Conservation (phyloP, 257 asterid species). For the Solanum bulbocastanum region DNA sequence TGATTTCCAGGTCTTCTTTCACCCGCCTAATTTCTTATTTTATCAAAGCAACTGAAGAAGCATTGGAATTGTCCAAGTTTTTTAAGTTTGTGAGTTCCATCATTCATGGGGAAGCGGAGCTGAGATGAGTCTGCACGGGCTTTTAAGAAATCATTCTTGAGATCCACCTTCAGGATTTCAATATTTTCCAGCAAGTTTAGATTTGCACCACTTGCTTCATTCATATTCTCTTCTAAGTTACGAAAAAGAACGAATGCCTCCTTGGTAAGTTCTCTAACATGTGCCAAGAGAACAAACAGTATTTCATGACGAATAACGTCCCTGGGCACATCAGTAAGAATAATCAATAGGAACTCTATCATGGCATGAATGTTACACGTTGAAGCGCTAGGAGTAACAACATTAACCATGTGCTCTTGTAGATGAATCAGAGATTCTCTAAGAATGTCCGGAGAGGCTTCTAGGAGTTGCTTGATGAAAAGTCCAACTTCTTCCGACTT, state of each 20-base stretch:
- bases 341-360: background rate
- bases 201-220: no score
- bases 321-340: background rate
- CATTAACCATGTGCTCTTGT: background rate
- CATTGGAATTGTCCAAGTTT: background rate
- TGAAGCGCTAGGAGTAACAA: background rate
- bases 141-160: background rate
- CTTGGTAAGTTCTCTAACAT: background rate
- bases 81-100: background rate
- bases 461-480: background rate
- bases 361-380: fast-evolving
- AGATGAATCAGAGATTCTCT: background rate
- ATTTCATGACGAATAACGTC: background rate
- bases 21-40: no score
- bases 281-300: background rate
- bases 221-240: background rate
- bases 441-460: background rate
- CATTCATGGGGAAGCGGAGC: background rate
- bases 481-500: background rate
- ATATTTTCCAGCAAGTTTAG: background rate
- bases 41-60: background rate
- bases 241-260: background rate
- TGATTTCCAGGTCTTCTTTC: no score
- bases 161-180: background rate
- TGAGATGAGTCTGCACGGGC: background rate